These are phyloP conservation scores for Royoungia palumana DNA, from an alignment of 768 basidiomycete species.

Conservation along the genomic window DNA sequence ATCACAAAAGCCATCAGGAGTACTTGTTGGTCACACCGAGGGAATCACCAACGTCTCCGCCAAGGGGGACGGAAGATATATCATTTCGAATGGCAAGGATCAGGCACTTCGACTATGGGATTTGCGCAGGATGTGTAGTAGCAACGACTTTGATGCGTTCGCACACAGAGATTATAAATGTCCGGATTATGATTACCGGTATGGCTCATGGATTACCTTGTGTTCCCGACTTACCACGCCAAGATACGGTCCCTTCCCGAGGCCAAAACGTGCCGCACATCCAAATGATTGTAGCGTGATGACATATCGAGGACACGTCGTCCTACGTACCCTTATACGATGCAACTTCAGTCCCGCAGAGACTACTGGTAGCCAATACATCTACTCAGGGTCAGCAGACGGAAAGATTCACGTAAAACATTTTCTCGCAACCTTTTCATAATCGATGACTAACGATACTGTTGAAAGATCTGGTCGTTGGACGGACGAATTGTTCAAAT, in stretches of 20 bases:
- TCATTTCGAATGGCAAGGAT: slow-evolving; percentile 96
- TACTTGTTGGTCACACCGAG: slow-evolving; percentile 93
- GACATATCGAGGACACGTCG: slow-evolving; percentile 91
- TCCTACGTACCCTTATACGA: slow-evolving; percentile 87
- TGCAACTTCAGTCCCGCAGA: slow-evolving; percentile 94
- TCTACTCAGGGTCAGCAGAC: slow-evolving; percentile 91
- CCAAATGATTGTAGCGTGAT: slow-evolving; percentile 92
- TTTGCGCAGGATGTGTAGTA: slow-evolving; percentile 85
- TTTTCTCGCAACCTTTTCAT: background rate
- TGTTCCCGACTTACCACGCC: slow-evolving; percentile 10
- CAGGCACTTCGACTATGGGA: slow-evolving; percentile 92
- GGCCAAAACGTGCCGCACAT: slow-evolving; percentile 60
- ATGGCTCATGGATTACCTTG: slow-evolving; percentile 15
- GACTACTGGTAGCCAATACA: slow-evolving; percentile 89
- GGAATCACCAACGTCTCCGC: slow-evolving; percentile 93
- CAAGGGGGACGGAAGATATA: slow-evolving; percentile 94
- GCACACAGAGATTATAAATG: slow-evolving; percentile 52
- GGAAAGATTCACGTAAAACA: slow-evolving; percentile 70
- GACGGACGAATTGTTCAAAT: slow-evolving; percentile 85
- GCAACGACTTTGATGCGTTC: slow-evolving; percentile 60
- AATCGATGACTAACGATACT: slow-evolving; percentile 1
- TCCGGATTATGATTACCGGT: slow-evolving; percentile 79
- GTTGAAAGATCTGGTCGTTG: slow-evolving; percentile 82
- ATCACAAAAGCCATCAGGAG: slow-evolving; percentile 77
- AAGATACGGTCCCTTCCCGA: slow-evolving; percentile 66